Evolutionary conservation across 495 filamentous ascomycete genomes (phyloP), one percentile per base, ranked within the genome.

Genomic region (Podospora australis): DNA sequence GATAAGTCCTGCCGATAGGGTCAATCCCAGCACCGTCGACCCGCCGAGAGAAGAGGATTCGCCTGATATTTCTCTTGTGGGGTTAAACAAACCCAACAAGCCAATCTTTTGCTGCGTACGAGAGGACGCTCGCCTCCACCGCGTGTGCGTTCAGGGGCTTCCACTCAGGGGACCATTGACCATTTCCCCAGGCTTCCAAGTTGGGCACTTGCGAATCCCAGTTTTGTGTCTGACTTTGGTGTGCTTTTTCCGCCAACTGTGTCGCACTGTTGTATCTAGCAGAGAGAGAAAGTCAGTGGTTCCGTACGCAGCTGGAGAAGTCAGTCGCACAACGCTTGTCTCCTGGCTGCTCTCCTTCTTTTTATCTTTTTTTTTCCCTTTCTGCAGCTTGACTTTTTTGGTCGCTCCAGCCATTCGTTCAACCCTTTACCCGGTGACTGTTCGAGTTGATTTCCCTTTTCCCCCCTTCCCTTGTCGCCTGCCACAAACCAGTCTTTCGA

Each of bases 401-500:
- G 32, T 36, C 14, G 32, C 32, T 29, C 21, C 23, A 26, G 22
- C 23, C 22, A 13, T 20, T 40, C 38, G 38, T 40, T 23, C 20
- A 21, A 13, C n/a, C n/a, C n/a, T 16, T 36, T 36, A 36, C 32
- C 32, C 32, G 32, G 32, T 4, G n/a, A 17, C 32, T 6, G 32
- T 20, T 30, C 26, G 6, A 6, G 6, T 30, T 30, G 6, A 6
- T 30, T 30, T 30, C 26, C 13, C 13, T 30, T 30, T 13, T 40
- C 38, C 38, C 14, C 21, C 38, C 23, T 20, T 40, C 16, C 1
- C 13, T 21, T 20, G 11, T 38, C 34, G 9, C 5, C 14, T 8
- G 34, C 6, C 28, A n/a, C 6, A 38, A 16, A 42, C 14, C 19
- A 39, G 47, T 34, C 41, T 44, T 10, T 42, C 36, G 39, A 41